A percentile compares a stretch with the other conserved stretches of the same genome.
phyloP scores from a whole-genome alignment of 257 asterid species.

The Solanum bulbocastanum region DNA sequence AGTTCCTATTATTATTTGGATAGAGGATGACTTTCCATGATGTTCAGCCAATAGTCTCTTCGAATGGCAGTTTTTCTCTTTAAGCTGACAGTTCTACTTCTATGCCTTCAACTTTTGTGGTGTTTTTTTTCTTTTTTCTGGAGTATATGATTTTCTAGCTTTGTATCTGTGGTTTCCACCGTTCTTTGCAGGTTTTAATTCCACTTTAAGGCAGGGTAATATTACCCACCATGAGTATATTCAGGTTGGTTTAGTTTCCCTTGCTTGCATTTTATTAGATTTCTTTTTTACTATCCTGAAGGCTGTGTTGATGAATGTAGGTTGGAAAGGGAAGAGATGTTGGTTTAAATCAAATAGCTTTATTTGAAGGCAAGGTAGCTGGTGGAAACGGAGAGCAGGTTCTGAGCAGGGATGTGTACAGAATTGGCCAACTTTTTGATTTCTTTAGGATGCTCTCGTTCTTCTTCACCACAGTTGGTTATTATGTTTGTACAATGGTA shows the following conservation, averaged over 20 bases:
- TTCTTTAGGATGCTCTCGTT: conserved; percentile 95
- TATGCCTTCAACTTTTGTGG: not conserved
- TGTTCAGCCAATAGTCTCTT: not conserved
- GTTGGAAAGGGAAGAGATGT: conserved; percentile 99
- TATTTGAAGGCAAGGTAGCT: conserved; percentile 97
- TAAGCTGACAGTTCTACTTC: not conserved
- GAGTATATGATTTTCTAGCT: not conserved
- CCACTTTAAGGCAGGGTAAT: conserved; percentile 96
- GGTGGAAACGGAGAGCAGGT: conserved; percentile 99
- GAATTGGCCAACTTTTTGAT: conserved; percentile 94
- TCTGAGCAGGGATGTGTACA: conserved; percentile 92
- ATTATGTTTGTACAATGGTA: conserved; percentile 98
- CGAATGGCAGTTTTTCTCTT: not conserved
- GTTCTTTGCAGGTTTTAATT: conserved; percentile 70
- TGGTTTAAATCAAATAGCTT: conserved; percentile 93
- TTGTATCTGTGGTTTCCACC: not conserved
- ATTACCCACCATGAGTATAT: conserved; percentile 95
- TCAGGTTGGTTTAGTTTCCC: conserved; percentile 13
- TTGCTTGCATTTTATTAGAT: not conserved
- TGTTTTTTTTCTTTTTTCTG: conserved; percentile 5
- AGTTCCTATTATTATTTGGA: not conserved
- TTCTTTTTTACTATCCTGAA: conserved; percentile 4
- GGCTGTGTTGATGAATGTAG: conserved; percentile 28
- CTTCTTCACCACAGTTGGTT: conserved; percentile 93
- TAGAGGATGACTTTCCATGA: not conserved